Evolutionary conservation across 306 rosid genomes (phyloP), one percentile per base, ranked within the genome.

Genomic region (Vicia faba): DNA sequence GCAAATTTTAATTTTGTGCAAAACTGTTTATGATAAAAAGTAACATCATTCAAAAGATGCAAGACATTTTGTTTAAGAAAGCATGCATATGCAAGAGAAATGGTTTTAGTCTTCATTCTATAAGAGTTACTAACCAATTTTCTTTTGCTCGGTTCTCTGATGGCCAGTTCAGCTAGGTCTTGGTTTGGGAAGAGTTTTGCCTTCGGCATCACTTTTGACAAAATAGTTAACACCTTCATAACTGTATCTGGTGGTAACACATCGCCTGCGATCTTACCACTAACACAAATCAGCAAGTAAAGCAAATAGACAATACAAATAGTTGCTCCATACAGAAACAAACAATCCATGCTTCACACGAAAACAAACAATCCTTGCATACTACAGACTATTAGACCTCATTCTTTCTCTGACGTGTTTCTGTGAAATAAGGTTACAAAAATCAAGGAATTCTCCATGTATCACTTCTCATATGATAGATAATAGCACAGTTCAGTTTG

Each of bases 101-200:
- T 15, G 12, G 35, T 23, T 11, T 33, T 11, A 8, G 1, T 40
- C 57, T 51, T 41, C 25, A 49, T 60, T 71, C 44, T 39, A n/a
- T n/a, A 48, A 20, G 48, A 75, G 48, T 33, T 40, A 79, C 96
- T 18, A 72, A 89, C 98, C 96, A 93, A 67, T 80, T 89, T 77
- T 81, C 96, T 83, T 78, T 93, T 93, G 78, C 81, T 64, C 4
- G 66, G 76, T 11, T 93, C 98, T 80, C 96, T 77, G 78, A 93
- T 78, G 44, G 84, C 83, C 28, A 89, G 82, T 71, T 64, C 83
- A 11, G 86, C 84, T 40, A 84, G 74, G 68, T 93, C 98, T 61
- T 77, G 69, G 54, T 76, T 61, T 0, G 96, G 96, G 29, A 87
- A 45, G 79, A 93, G 95, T 74, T 93, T 93, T 68, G 91, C 93